Evolutionary conservation across 23 red algal genomes (phyloP).

Genomic region (Chondrus crispus): DNA sequence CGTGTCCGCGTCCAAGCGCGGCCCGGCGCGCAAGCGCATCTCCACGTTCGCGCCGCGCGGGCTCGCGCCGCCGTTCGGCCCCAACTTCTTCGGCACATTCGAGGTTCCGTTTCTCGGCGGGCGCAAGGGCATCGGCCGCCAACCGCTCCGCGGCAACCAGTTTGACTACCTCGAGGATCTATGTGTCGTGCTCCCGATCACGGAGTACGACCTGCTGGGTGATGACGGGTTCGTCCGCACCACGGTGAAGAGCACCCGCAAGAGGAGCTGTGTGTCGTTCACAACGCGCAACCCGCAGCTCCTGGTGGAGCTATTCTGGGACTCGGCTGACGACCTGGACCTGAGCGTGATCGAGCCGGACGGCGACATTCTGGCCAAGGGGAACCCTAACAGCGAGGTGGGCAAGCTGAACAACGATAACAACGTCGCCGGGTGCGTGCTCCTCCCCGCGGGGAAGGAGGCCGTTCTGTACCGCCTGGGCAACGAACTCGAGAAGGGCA

Average conservation of each 20-base stretch:
- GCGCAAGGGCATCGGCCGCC: not conserved
- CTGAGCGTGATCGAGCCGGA: not conserved
- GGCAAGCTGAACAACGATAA: not conserved
- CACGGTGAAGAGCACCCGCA: no score
- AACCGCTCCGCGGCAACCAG: not conserved
- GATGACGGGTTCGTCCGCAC: no score
- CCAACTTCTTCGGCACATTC: not conserved
- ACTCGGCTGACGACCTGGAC: not conserved
- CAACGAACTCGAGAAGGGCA: no score
- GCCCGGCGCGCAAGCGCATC: not conserved
- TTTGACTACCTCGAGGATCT: not conserved
- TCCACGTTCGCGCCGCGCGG: not conserved
- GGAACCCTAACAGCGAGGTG: no score
- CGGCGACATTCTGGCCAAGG: not conserved
- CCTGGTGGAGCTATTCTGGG: not conserved
- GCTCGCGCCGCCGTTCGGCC: not conserved
- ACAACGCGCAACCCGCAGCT: not conserved
- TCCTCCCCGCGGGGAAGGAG: no score
- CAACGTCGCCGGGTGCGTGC: not conserved
- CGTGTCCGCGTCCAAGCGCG: not conserved
- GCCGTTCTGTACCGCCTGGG: no score
- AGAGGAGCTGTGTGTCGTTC: not conserved
- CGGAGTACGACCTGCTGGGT: no score
- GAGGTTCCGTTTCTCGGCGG: not conserved
- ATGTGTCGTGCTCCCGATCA: not conserved